These are phyloP conservation scores for Butyriboletus regius DNA, from an alignment of 1,284 basidiomycete species.

Conservation along the genomic window DNA sequence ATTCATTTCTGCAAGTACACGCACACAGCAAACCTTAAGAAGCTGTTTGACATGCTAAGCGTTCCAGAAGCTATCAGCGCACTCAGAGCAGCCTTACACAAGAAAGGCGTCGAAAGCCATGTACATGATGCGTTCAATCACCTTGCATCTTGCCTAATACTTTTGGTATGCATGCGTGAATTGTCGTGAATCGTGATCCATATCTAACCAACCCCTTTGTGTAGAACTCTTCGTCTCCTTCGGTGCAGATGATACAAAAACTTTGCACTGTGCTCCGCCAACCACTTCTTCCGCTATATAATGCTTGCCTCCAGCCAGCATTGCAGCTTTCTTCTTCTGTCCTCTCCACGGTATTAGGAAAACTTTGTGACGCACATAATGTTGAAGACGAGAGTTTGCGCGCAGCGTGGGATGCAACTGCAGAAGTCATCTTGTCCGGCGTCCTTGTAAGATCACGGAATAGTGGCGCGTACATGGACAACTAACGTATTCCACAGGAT, in stretches of 20 bases:
- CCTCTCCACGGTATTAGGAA: constrained; percentile 32
- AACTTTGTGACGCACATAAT: constrained; percentile 18
- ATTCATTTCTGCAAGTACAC: background rate
- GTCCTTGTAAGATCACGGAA: constrained; percentile 33
- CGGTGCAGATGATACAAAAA: constrained; percentile 27
- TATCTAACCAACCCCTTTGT: background rate
- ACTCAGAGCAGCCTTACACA: constrained; percentile 20
- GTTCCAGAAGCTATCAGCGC: constrained; percentile 21
- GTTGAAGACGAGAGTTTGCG: constrained; percentile 11
- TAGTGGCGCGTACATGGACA: constrained; percentile 1
- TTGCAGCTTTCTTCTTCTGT: constrained; percentile 33
- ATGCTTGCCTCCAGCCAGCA: constrained; percentile 26
- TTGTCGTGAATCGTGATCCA: background rate
- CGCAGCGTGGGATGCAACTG: constrained; percentile 35
- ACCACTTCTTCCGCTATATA: constrained; percentile 36
- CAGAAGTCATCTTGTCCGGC: constrained; percentile 38
- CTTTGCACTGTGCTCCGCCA: constrained; percentile 31
- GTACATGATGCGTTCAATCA: constrained; percentile 23
- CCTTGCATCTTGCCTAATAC: constrained; percentile 28
- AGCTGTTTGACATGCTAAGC: constrained; percentile 13
- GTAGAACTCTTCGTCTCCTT: constrained; percentile 34
- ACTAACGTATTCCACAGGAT: constrained; percentile 21
- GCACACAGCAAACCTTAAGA: background rate
- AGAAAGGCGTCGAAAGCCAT: constrained; percentile 12
- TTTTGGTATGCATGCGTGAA: constrained; percentile 28